phyloP scores from a whole-genome alignment of 1,284 basidiomycete species.

The Meripilus lineatus region DNA sequence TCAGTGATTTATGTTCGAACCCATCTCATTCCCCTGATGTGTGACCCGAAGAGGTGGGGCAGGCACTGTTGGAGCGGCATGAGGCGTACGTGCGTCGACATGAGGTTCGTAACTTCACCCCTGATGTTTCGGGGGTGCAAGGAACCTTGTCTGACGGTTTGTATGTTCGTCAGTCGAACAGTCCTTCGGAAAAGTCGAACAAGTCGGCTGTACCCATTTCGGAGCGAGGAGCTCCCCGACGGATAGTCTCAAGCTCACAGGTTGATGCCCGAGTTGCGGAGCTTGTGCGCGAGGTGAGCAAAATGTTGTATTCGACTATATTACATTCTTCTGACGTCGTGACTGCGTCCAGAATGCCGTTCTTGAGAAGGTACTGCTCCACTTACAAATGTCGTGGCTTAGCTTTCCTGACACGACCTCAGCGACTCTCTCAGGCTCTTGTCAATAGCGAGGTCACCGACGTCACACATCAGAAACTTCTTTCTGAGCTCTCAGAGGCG shows the following conservation, averaged over 20 bases:
- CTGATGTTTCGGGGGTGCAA: conserved; percentile 3
- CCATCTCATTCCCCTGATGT: conserved; percentile 1
- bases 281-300: conserved; percentile 24
- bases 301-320: background rate
- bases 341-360: conserved; percentile 50
- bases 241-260: too few species aligned
- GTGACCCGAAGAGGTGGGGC: conserved; percentile 74
- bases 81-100: conserved; percentile 80
- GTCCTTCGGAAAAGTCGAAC: too few species aligned
- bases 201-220: too few species aligned
- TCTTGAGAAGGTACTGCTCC: conserved; percentile 58
- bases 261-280: conserved; percentile 36
- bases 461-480: conserved; percentile 67
- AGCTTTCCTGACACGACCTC: conserved; percentile 6
- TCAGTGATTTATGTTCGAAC: background rate
- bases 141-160: conserved; percentile 9
- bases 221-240: too few species aligned
- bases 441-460: conserved; percentile 83
- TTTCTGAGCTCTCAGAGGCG: conserved; percentile 78
- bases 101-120: conserved; percentile 38
- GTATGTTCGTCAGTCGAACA: conserved; percentile 1
- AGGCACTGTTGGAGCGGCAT: conserved; percentile 82
- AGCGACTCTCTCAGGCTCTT: conserved; percentile 79
- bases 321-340: background rate
- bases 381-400: background rate